phyloP scores from a whole-genome alignment of 148 eudicot genomes.

The Dianthus caryophyllus region DNA sequence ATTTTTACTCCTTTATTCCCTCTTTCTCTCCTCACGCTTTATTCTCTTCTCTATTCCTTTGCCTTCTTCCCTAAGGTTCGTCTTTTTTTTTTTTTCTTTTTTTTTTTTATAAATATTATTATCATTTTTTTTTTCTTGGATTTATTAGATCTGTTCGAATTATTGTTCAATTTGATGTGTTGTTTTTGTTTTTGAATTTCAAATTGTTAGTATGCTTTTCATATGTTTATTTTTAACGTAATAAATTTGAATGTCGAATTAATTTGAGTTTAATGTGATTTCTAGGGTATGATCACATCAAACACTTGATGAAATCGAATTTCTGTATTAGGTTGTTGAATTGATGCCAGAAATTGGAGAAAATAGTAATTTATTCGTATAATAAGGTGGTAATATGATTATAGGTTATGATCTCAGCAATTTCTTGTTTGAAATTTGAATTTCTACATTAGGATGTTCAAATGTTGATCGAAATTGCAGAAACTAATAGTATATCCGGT shows the following conservation, averaged over 20 bases:
- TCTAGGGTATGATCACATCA: not conserved
- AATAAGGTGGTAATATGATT: not conserved
- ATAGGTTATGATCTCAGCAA: not conserved
- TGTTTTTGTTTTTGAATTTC: not conserved
- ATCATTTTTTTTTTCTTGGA: not conserved
- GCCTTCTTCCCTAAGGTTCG: conserved; percentile 23
- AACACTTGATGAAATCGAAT: too few relatives aligned
- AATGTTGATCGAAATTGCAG: not conserved
- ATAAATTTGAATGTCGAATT: not conserved
- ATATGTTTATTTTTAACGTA: not conserved
- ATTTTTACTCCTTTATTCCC: not conserved
- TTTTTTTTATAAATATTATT: not conserved
- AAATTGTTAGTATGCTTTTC: not conserved
- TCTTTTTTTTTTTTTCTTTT: not conserved
- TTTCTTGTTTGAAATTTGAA: not conserved
- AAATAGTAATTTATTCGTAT: too few relatives aligned
- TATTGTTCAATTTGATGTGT: not conserved
- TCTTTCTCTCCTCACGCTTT: not conserved
- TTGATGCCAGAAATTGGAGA: too few relatives aligned
- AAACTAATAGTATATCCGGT: not conserved
- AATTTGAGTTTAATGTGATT: not conserved
- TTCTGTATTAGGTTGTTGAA: too few relatives aligned
- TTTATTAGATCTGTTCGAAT: conserved; percentile 9
- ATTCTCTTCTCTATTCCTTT: conserved; percentile 11
- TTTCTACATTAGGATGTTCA: not conserved